phyloP scores from a whole-genome alignment of 2,329 filamentous ascomycete species.

The Paracoccidioides lutzii region DNA sequence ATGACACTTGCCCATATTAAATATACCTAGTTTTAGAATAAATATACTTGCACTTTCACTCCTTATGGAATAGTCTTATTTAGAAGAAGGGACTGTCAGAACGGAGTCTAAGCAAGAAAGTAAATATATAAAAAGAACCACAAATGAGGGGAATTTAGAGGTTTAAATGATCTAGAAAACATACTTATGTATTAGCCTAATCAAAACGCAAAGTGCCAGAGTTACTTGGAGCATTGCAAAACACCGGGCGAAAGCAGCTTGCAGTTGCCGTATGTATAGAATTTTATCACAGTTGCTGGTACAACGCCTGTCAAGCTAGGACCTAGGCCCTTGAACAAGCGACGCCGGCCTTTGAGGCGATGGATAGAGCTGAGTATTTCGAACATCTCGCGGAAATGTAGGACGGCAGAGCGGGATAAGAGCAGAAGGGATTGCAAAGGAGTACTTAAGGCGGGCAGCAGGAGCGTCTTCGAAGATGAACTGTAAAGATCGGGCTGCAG shows the following conservation, averaged over 20 bases:
- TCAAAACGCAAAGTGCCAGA: no score
- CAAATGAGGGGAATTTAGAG: no score
- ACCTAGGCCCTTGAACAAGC: conserved; percentile 82
- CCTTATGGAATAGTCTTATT: no score
- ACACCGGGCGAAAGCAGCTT: conserved; percentile 50
- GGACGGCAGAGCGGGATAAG: conserved; percentile 22
- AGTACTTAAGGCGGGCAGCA: conserved; percentile 3
- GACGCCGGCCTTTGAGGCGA: conserved; percentile 65
- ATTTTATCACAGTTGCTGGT: conserved; percentile 80
- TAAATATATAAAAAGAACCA: no score
- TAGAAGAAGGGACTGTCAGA: no score
- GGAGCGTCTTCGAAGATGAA: conserved; percentile 39
- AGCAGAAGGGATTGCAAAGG: not conserved
- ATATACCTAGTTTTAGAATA: not conserved
- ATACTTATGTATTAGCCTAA: no score
- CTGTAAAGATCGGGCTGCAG: conserved; percentile 94
- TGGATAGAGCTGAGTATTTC: conserved; percentile 73
- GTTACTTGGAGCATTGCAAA: no score
- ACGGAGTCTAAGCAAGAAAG: no score
- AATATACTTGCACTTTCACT: no score
- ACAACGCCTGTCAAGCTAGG: conserved; percentile 83
- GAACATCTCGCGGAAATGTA: conserved; percentile 71
- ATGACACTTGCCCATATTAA: not conserved
- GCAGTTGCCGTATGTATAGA: conserved; percentile 87
- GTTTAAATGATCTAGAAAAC: no score